phyloP scores from a whole-genome alignment of 2,329 filamentous ascomycete genomes.

The Claviceps citrina region DNA sequence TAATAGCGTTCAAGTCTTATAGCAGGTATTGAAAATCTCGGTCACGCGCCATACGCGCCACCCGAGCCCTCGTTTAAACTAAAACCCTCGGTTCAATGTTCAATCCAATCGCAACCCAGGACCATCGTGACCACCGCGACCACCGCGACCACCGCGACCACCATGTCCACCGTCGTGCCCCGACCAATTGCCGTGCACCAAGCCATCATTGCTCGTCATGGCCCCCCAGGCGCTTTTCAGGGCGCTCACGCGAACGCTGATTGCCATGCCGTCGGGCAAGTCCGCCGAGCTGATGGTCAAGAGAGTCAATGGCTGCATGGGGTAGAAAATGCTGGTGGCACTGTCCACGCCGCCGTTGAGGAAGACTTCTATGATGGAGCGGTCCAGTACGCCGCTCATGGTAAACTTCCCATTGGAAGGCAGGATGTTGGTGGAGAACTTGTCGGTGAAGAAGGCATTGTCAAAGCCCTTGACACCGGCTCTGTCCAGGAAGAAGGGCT shows the following conservation, averaged over 20 bases:
- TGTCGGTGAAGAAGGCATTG: constrained; percentile 19
- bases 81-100: no score
- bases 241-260: constrained; percentile 12
- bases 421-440: constrained; percentile 13
- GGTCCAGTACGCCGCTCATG: constrained; percentile 20
- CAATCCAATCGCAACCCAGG: no score
- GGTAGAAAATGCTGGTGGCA: constrained; percentile 18
- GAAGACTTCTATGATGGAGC: constrained; percentile 21
- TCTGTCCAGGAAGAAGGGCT: constrained; percentile 16
- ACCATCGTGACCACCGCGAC: no score
- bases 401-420: constrained; percentile 11
- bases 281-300: constrained; percentile 10
- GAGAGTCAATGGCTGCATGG: constrained; percentile 13
- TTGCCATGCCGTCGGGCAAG: constrained; percentile 9
- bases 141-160: no score
- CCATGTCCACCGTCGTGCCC: no score
- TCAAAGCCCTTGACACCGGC: constrained; percentile 15
- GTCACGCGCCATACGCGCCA: no score
- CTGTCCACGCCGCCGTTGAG: constrained; percentile 19
- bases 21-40: no score
- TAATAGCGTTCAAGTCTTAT: no score
- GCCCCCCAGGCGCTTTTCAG: constrained; percentile 15
- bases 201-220: constrained; percentile 2
- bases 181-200: constrained; percentile 6
- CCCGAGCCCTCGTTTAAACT: no score